Evolutionary conservation across 2,329 filamentous ascomycete species (phyloP).

Genomic region (Lecanoromycetidae sp.): DNA sequence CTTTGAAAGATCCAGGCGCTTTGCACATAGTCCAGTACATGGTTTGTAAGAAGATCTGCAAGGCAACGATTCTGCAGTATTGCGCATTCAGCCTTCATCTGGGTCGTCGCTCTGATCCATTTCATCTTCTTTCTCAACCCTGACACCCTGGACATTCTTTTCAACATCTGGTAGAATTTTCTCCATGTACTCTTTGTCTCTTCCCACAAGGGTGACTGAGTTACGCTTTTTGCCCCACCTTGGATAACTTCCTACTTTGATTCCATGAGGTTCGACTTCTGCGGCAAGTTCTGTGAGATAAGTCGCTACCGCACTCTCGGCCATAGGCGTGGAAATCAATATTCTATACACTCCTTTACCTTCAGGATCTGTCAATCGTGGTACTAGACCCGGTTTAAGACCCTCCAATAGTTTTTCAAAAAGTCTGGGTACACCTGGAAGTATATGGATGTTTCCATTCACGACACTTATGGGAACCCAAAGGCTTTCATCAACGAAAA

Average conservation of each 20-base stretch:
- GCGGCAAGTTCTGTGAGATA: slow-evolving; percentile 71
- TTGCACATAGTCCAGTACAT: too few species aligned
- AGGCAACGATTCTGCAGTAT: too few species aligned
- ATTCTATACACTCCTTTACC: slow-evolving; percentile 69
- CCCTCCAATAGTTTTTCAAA: slow-evolving; percentile 71
- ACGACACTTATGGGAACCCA: slow-evolving; percentile 88
- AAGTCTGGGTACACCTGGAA: slow-evolving; percentile 77
- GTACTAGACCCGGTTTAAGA: slow-evolving; percentile 57
- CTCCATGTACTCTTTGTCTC: slow-evolving; percentile 66
- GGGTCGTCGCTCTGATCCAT: slow-evolving; percentile 36
- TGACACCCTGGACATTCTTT: slow-evolving; percentile 58
- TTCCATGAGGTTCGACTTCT: slow-evolving; percentile 58
- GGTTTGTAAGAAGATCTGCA: too few species aligned
- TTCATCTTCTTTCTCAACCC: slow-evolving; percentile 60
- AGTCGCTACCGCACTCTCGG: slow-evolving; percentile 72
- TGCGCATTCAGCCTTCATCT: too few species aligned
- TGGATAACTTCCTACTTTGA: slow-evolving; percentile 94
- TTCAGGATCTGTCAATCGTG: slow-evolving; percentile 64
- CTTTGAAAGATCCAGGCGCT: background rate
- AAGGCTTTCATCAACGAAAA: slow-evolving; percentile 68
- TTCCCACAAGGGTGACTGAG: slow-evolving; percentile 75
- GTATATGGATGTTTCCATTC: slow-evolving; percentile 85
- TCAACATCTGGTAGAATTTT: slow-evolving; percentile 64
- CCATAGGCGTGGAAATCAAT: slow-evolving; percentile 73
- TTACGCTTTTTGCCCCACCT: slow-evolving; percentile 80